Base-by-base conservation (phyloP, 306 rosid genomes). In the Medicago arabica region DNA sequence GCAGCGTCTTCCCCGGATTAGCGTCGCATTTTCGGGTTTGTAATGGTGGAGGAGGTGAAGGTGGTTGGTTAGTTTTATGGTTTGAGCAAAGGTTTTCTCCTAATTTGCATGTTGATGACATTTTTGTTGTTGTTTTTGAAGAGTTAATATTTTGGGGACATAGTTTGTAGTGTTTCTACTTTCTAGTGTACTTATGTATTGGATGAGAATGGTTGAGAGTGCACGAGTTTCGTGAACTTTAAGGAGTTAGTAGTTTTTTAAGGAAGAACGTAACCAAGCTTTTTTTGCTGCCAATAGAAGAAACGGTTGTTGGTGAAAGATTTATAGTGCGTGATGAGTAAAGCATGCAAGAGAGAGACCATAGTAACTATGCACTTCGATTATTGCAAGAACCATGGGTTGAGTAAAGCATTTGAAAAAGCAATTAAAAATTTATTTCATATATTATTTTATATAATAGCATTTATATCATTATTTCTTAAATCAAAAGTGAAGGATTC, bases 251-350 rank as follows among this genome's bases (percentile, higher is more conserved):
- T 64, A 69, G 63, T 63, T 36, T 61, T 55, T 38, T 49, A 51
- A 68, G 78, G 51, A 70, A 70, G 55, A 71, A 85, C 51, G 62
- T n/a, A 47, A 54, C 7, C 53, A 51, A 38, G 72, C 66, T 71
- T 77, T 79, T 76, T 71, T 36, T 40, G 81, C 85, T 31, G 81
- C 81, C 87, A 75, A 89, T 76, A 49, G 51, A 60, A 58, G 53
- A 67, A 74, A 70, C 17, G 19, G 15, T n/a, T 54, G 61, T 67
- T 70, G 53, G 75, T 41, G 62, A 8, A 71, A 34, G 55, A 70
- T 82, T 86, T 78, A 72, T 87, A 83, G 82, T 85, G 97, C 83
- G 46, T 74, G 82, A 67, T 67, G 70, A 65, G 50, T 28, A 10
- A 82, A 88, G 81, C 40, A 43, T 34, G 58, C 76, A 7, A 67